Evolutionary conservation across 2,329 filamentous ascomycete genomes (phyloP), one percentile per base, ranked within the genome.

Genomic region (Verticillium albo-atrum): DNA sequence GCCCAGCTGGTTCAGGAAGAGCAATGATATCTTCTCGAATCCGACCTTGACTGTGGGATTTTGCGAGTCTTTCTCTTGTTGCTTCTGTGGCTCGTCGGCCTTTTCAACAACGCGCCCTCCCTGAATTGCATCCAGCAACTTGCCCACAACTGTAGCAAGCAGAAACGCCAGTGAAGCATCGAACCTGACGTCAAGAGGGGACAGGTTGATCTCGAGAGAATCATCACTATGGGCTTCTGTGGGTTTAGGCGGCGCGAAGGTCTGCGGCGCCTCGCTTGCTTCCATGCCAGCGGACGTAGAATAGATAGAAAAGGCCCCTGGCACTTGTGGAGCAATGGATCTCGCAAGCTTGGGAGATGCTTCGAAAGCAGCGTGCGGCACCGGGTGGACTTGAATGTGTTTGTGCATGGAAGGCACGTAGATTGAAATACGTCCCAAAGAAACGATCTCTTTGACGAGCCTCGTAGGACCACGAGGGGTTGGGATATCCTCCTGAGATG

Each of bases 281-380:
- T 55, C 61, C 42, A 57, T 28, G 2, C 28, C 52, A 9, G 61
- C 47, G 23, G 63, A 59, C 7, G 62, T 62, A 14, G 63, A 62
- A 55, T 81, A 71, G 2, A 83, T 72, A 0, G 85, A 89, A 68
- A 89, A 89, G 2, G 86, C 80, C 1, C 86, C 87, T 1, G 86
- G 86, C 3, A 87, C 68, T 65, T 86, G 77, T 0, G 80, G 78
- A n/a, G 77, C 76, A 12, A 75, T 62, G 2, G 79, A 81, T 37
- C 67, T 71, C 0, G 68, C 67, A 37, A 79, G 60, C 9, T 66
- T 60, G 26, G 58, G 61, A 1, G 58, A 62, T 15, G 72, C 69
- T 32, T 71, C 67, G 7, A 68, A 66, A 6, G 71, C 69, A 27
- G 71, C 70, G 0, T 69, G 65, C 1, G 67, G 63, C 6, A 65